Conservation (phyloP, 2,329 filamentous ascomycete species). For the Botrytis paeoniae region DNA sequence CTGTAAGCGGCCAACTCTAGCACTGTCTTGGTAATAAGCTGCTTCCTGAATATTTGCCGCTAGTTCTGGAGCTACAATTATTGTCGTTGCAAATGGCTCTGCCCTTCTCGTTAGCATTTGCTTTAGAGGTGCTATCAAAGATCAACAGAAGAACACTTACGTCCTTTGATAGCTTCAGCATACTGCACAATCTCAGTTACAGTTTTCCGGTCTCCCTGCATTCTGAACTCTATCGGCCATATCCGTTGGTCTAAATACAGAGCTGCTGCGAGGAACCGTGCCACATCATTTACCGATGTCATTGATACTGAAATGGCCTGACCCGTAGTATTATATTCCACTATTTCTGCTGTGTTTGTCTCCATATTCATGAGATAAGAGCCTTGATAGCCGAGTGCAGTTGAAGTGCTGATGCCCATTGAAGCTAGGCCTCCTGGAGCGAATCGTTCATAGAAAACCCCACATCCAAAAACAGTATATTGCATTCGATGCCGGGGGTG, state of each 20-base stretch:
- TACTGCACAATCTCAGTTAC: slow-evolving; percentile 56
- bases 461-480: slow-evolving; percentile 70
- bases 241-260: slow-evolving; percentile 56
- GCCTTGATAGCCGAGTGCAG: slow-evolving; percentile 53
- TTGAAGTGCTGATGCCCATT: slow-evolving; percentile 56
- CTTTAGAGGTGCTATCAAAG: background rate
- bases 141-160: slow-evolving; percentile 38
- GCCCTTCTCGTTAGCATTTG: slow-evolving; percentile 16
- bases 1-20: slow-evolving; percentile 53
- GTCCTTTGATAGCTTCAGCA: slow-evolving; percentile 49
- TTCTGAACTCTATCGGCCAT: slow-evolving; percentile 68
- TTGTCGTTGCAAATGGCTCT: slow-evolving; percentile 26
- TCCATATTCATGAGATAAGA: slow-evolving; percentile 65
- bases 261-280: slow-evolving; percentile 67
- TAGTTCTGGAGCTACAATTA: slow-evolving; percentile 29
- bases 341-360: slow-evolving; percentile 56
- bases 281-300: slow-evolving; percentile 69
- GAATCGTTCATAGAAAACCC: slow-evolving; percentile 74
- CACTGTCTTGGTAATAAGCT: slow-evolving; percentile 42
- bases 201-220: slow-evolving; percentile 64
- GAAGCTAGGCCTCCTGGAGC: slow-evolving; percentile 61
- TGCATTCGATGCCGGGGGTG: slow-evolving; percentile 52
- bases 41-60: slow-evolving; percentile 25
- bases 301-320: slow-evolving; percentile 57
- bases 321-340: slow-evolving; percentile 51